phyloP scores from a whole-genome alignment of 176 grass and related monocot genomes.

The Saccharum spontaneum region DNA sequence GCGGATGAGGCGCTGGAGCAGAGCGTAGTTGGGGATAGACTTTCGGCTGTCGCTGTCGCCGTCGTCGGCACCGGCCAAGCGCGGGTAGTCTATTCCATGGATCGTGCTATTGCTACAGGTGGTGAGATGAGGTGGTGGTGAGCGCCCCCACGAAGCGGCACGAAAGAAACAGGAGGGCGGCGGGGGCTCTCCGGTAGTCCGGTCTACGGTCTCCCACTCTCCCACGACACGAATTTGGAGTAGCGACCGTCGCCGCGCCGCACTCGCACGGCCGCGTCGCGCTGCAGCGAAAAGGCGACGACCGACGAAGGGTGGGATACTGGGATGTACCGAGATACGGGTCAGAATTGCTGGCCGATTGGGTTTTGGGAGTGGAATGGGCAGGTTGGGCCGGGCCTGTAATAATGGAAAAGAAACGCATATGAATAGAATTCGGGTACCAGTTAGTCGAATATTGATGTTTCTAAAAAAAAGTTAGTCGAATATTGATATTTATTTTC shows the following conservation, averaged over 20 bases:
- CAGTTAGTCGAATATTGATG: too few species aligned
- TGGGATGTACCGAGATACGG: neutral
- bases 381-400: too few species aligned
- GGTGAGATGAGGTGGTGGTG: constrained; percentile 27
- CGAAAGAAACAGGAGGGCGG: neutral
- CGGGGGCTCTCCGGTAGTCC: neutral
- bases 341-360: neutral
- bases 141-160: constrained; percentile 28
- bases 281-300: neutral
- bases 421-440: too few species aligned
- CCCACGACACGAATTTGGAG: neutral
- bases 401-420: too few species aligned
- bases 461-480: too few species aligned
- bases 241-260: neutral
- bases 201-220: neutral
- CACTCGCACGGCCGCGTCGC: neutral
- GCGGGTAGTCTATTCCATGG: constrained; percentile 37
- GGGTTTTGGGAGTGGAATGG: neutral
- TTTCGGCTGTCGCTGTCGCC: constrained; percentile 4
- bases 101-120: constrained; percentile 25
- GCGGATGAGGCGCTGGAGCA: constrained; percentile 2
- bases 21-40: neutral
- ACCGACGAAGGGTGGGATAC: neutral
- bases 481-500: too few species aligned
- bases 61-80: constrained; percentile 44